phyloP scores from a whole-genome alignment of 2,329 filamentous ascomycete species.

The Cladophialophora immunda region DNA sequence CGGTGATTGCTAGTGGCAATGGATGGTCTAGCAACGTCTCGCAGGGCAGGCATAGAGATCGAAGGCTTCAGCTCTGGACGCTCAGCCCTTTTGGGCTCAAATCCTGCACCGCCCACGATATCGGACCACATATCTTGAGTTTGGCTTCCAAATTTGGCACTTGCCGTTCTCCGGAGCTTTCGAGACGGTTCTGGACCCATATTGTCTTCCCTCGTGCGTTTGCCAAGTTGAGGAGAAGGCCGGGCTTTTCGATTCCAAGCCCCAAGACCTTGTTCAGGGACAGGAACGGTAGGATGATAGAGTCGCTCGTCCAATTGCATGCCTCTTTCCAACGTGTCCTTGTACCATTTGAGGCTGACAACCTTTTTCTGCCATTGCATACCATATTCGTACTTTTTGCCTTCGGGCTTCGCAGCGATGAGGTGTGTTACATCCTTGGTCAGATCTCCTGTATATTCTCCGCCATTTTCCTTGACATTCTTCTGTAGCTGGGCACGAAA shows the following conservation, averaged over 20 bases:
- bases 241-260: conserved; percentile 72
- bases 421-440: conserved; percentile 88
- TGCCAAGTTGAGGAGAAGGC: conserved; percentile 61
- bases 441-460: conserved; percentile 85
- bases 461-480: conserved; percentile 74
- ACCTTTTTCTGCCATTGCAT: conserved; percentile 80
- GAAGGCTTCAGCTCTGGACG: conserved; percentile 40
- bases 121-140: conserved; percentile 89
- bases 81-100: conserved; percentile 38
- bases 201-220: conserved; percentile 65
- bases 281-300: conserved; percentile 78
- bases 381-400: conserved; percentile 92
- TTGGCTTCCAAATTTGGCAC: conserved; percentile 81
- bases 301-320: conserved; percentile 90
- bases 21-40: conserved; percentile 20
- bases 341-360: conserved; percentile 84
- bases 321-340: conserved; percentile 81
- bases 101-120: conserved; percentile 68
- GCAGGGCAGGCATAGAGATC: conserved; percentile 33
- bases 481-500: conserved; percentile 76
- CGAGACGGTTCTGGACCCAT: conserved; percentile 69
- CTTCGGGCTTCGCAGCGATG: conserved; percentile 78
- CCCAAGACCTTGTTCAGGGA: conserved; percentile 75
- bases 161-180: conserved; percentile 87
- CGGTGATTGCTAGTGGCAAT: neutral